phyloP scores from a whole-genome alignment of 805 yeast genomes.

The Wickerhamiella dianesei region DNA sequence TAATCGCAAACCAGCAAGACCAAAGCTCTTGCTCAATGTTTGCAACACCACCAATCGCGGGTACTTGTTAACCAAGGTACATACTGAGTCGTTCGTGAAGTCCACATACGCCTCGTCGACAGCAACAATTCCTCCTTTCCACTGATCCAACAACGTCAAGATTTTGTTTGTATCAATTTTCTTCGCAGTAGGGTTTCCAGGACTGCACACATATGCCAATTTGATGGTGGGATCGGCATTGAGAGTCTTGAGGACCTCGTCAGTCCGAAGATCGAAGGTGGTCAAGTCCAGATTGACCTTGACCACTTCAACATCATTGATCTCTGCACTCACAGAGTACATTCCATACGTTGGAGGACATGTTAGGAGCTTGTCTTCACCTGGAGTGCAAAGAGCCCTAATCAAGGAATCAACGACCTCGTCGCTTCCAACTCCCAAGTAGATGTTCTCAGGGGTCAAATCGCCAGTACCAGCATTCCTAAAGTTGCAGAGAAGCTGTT shows the following conservation, averaged over 20 bases:
- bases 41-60: constrained; percentile 81
- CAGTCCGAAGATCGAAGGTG: constrained; percentile 45
- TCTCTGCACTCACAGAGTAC: constrained; percentile 83
- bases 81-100: constrained; percentile 55
- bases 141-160: constrained; percentile 34
- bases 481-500: constrained; percentile 53
- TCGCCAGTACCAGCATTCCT: constrained; percentile 40
- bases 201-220: constrained; percentile 75
- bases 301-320: constrained; percentile 73
- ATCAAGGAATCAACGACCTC: constrained; percentile 85
- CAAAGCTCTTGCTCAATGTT: constrained; percentile 88
- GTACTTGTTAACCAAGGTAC: constrained; percentile 66
- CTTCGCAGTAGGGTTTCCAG: constrained; percentile 91
- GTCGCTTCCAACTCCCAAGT: constrained; percentile 95
- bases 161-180: constrained; percentile 39
- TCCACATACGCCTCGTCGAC: constrained; percentile 95
- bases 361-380: constrained; percentile 62
- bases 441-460: constrained; percentile 53
- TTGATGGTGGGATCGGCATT: constrained; percentile 49
- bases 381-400: constrained; percentile 73
- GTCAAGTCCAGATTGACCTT: constrained; percentile 53
- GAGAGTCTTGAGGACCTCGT: constrained; percentile 39
- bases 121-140: constrained; percentile 63
- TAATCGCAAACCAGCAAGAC: constrained; percentile 85
- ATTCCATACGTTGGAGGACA: constrained; percentile 97